Percentiles rank a stretch among this genome's conserved stretches.
Evolutionary conservation across 2,329 filamentous ascomycete genomes (phyloP).

Genomic region (Metarhizium sp.): DNA sequence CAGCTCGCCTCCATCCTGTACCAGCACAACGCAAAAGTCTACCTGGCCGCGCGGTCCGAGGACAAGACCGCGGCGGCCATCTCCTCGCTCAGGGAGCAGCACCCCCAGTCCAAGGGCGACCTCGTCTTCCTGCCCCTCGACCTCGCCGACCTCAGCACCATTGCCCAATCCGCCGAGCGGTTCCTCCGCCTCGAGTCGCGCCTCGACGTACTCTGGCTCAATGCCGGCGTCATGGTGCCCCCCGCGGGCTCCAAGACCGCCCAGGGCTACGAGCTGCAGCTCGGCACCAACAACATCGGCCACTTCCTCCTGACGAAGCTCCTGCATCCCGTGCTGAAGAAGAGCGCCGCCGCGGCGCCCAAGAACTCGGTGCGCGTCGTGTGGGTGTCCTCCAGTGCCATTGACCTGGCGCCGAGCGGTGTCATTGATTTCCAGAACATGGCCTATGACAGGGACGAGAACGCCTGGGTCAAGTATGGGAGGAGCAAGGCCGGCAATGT

Average conservation of each 20-base stretch:
- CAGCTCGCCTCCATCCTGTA: conserved; percentile 45
- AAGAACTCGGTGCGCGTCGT: conserved; percentile 10
- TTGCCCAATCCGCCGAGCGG: conserved; percentile 15
- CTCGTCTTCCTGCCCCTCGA: conserved; percentile 34
- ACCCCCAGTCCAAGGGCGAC: conserved; percentile 25
- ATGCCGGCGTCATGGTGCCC: conserved; percentile 33
- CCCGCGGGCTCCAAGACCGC: conserved; percentile 28
- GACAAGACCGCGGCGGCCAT: conserved; percentile 34
- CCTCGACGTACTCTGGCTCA: conserved; percentile 33
- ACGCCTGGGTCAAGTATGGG: conserved; percentile 16
- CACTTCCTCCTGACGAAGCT: background rate
- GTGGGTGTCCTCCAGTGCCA: conserved; percentile 22
- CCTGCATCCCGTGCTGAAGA: background rate
- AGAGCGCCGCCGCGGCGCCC: background rate
- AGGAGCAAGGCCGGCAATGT: conserved; percentile 22
- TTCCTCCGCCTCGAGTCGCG: conserved; percentile 14
- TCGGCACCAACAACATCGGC: background rate
- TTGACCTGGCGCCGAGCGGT: conserved; percentile 14
- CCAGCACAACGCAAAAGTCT: conserved; percentile 41
- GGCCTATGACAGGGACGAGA: conserved; percentile 6
- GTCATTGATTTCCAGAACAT: conserved; percentile 19
- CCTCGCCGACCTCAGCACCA: conserved; percentile 22
- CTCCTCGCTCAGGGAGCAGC: conserved; percentile 25
- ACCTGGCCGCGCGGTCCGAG: conserved; percentile 38
- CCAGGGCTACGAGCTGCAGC: conserved; percentile 31